phyloP scores from a whole-genome alignment of 495 filamentous ascomycete genomes.

The Pseudomonodictys pantanalensis region DNA sequence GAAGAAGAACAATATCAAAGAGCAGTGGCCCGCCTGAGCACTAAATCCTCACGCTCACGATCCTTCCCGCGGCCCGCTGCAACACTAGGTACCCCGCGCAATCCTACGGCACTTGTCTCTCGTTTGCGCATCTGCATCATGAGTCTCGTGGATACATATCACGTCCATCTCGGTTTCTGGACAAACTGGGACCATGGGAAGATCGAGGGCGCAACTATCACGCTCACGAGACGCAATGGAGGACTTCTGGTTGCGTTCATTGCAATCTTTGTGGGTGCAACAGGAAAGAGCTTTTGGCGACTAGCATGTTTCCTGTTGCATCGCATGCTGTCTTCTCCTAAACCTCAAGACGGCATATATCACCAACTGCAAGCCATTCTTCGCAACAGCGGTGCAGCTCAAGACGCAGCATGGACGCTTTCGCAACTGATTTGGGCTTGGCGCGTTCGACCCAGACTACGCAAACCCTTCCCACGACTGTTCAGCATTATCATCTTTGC shows the following conservation, averaged over 20 bases:
- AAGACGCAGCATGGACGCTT: constrained; percentile 34
- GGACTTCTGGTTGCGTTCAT: constrained; percentile 45
- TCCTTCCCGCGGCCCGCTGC: too few relatives aligned
- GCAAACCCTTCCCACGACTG: constrained; percentile 30
- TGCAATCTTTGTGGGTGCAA: constrained; percentile 42
- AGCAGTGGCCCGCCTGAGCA: too few relatives aligned
- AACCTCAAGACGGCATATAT: constrained; percentile 24
- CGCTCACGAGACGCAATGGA: constrained; percentile 38
- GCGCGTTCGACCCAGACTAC: constrained; percentile 31
- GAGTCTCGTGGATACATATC: neutral
- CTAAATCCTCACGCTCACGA: too few relatives aligned
- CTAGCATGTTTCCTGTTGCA: constrained; percentile 45
- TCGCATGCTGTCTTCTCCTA: constrained; percentile 27
- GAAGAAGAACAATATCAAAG: too few relatives aligned
- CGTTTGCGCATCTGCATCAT: too few relatives aligned
- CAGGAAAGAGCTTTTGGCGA: constrained; percentile 42
- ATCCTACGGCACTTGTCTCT: too few relatives aligned
- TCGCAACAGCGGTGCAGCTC: constrained; percentile 37
- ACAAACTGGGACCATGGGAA: constrained; percentile 45
- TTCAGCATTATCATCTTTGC: constrained; percentile 38
- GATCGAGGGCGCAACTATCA: constrained; percentile 45
- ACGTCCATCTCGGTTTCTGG: constrained; percentile 41
- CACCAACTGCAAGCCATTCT: constrained; percentile 44
- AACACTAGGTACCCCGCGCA: too few relatives aligned
- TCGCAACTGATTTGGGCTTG: constrained; percentile 35